Percentiles rank a stretch among this genome's conserved stretches.
Evolutionary conservation across 306 rosid species (phyloP).

Genomic region (Ammopiptanthus mongolicus): DNA sequence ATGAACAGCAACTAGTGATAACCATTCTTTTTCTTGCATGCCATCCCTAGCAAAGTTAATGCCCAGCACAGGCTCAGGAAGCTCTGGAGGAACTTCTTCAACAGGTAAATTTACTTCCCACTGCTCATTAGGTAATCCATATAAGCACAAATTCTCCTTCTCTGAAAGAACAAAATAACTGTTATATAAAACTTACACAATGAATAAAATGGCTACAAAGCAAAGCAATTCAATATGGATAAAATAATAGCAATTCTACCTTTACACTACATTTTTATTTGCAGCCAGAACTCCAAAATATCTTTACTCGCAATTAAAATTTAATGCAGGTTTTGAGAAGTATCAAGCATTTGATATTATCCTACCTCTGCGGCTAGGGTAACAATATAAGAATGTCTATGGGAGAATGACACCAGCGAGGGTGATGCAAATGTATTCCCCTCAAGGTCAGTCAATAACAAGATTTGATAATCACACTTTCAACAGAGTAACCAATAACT

Average conservation of each 20-base stretch:
- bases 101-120: slow-evolving; percentile 98
- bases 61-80: slow-evolving; percentile 93
- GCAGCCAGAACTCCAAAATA: neutral
- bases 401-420: neutral
- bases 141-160: slow-evolving; percentile 89
- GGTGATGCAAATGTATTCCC: neutral
- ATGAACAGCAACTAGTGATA: slow-evolving; percentile 83
- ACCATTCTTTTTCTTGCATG: slow-evolving; percentile 84
- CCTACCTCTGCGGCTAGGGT: neutral
- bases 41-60: slow-evolving; percentile 95
- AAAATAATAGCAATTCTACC: neutral
- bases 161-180: slow-evolving; percentile 46
- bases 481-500: neutral
- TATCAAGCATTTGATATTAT: slow-evolving; percentile 9
- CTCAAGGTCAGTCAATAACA: neutral
- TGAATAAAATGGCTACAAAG: slow-evolving; percentile 2
- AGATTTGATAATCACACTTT: neutral
- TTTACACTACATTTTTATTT: neutral
- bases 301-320: neutral
- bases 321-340: slow-evolving; percentile 4
- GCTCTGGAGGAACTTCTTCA: slow-evolving; percentile 94
- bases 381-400: neutral
- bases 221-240: slow-evolving; percentile 5
- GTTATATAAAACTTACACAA: slow-evolving; percentile 1
- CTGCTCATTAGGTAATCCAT: slow-evolving; percentile 71